These are phyloP conservation scores for Termitomyces sp. DNA, from an alignment of 768 basidiomycete species.

Conservation along the genomic window DNA sequence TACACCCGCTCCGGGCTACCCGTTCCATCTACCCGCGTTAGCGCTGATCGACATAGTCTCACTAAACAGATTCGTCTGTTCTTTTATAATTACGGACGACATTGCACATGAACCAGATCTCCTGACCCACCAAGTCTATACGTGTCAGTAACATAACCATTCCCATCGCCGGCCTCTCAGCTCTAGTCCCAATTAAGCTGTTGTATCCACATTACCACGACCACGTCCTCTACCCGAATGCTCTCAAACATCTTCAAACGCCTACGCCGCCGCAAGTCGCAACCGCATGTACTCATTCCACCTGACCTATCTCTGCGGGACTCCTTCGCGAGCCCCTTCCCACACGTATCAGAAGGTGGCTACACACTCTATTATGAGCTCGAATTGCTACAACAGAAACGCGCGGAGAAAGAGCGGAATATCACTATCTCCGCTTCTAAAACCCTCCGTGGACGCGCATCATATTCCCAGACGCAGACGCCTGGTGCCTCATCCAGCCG, in stretches of 20 bases:
- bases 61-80: slow-evolving; percentile 3
- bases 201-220: neutral
- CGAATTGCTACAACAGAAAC: slow-evolving; percentile 16
- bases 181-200: neutral
- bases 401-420: slow-evolving; percentile 10
- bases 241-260: slow-evolving; percentile 28
- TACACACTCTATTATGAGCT: slow-evolving; percentile 38
- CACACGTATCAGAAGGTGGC: slow-evolving; percentile 36
- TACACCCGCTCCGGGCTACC: too few relatives aligned
- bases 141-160: slow-evolving; percentile 1
- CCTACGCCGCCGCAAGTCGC: slow-evolving; percentile 18
- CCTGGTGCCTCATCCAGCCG: slow-evolving; percentile 16
- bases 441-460: slow-evolving; percentile 3
- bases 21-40: neutral
- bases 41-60: neutral
- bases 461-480: slow-evolving; percentile 14
- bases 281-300: slow-evolving; percentile 20
- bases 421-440: slow-evolving; percentile 10
- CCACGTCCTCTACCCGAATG: slow-evolving; percentile 19
- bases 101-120: slow-evolving; percentile 18
- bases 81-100: slow-evolving; percentile 9
- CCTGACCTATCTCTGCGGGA: slow-evolving; percentile 36
- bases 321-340: slow-evolving; percentile 36
- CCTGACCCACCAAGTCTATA: slow-evolving; percentile 14
- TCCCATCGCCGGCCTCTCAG: slow-evolving; percentile 4